These are phyloP conservation scores for Ophiosphaerella korrae DNA, from an alignment of 2,329 filamentous ascomycete genomes.

Conservation along the genomic window DNA sequence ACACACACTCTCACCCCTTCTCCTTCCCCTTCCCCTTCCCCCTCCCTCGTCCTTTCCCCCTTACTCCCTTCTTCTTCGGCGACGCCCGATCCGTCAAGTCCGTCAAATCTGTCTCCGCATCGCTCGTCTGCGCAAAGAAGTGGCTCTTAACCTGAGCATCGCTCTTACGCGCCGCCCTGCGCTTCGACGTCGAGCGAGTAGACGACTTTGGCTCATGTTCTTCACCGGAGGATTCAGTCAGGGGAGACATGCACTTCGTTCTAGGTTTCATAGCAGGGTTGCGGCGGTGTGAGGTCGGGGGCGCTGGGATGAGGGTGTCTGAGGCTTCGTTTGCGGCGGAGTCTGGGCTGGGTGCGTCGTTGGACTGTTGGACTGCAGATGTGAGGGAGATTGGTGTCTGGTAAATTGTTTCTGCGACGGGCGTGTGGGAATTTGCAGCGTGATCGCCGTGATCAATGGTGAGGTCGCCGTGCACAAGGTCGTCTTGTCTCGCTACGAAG, in stretches of 20 bases:
- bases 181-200: conserved; percentile 26
- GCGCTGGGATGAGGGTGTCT: conserved; percentile 25
- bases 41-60: conserved; percentile 14
- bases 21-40: conserved; percentile 11
- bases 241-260: conserved; percentile 11
- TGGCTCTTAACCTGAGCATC: conserved; percentile 40
- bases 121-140: conserved; percentile 38
- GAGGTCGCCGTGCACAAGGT: conserved; percentile 37
- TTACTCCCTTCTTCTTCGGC: conserved; percentile 19
- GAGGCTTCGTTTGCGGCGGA: not conserved
- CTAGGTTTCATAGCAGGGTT: conserved; percentile 10
- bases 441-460: conserved; percentile 40
- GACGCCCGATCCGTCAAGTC: conserved; percentile 30
- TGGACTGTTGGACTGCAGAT: conserved; percentile 31
- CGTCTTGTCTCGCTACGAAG: conserved; percentile 44
- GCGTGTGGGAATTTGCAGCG: not conserved
- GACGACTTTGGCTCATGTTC: conserved; percentile 8
- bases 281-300: conserved; percentile 2
- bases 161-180: conserved; percentile 34
- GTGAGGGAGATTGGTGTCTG: conserved; percentile 45
- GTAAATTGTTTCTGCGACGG: conserved; percentile 16
- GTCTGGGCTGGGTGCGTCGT: conserved; percentile 3
- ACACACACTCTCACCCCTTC: not conserved
- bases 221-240: conserved; percentile 12
- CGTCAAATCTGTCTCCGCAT: conserved; percentile 41